Evolutionary conservation across 176 grass and related monocot genomes (phyloP).

Genomic region (Carex parvula): DNA sequence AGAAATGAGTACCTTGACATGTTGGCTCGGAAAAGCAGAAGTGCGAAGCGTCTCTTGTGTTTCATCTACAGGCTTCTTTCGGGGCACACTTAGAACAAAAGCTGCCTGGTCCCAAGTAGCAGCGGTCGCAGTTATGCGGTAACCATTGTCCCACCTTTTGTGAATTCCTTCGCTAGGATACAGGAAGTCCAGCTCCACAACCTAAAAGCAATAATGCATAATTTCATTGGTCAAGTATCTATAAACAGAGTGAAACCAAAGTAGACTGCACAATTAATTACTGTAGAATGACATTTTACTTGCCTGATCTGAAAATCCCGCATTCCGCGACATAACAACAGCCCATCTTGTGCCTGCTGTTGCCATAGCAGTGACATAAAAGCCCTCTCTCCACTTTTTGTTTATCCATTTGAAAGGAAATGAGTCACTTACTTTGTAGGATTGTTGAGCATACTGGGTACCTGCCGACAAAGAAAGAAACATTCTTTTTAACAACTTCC

Average conservation of each 20-base stretch:
- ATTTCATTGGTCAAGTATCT: neutral
- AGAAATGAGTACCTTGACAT: slow-evolving; percentile 60
- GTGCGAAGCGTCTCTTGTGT: slow-evolving; percentile 94
- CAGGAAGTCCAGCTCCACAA: slow-evolving; percentile 93
- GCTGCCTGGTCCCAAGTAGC: slow-evolving; percentile 92
- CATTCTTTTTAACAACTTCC: neutral
- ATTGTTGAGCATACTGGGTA: slow-evolving; percentile 79
- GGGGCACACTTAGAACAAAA: slow-evolving; percentile 82
- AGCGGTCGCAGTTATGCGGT: slow-evolving; percentile 80
- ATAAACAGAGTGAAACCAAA: neutral
- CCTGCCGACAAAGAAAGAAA: slow-evolving; percentile 40
- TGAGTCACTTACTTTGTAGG: slow-evolving; percentile 93
- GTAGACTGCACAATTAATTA: neutral
- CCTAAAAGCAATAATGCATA: slow-evolving; percentile 40
- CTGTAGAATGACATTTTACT: slow-evolving; percentile 5
- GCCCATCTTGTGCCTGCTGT: slow-evolving; percentile 94
- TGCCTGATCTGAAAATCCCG: slow-evolving; percentile 93
- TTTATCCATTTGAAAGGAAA: slow-evolving; percentile 99
- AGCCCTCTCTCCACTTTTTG: slow-evolving; percentile 95
- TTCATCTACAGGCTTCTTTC: slow-evolving; percentile 72
- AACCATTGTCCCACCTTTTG: slow-evolving; percentile 89
- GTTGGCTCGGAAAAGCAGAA: slow-evolving; percentile 85
- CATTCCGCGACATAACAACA: slow-evolving; percentile 92
- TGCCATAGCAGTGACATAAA: slow-evolving; percentile 96
- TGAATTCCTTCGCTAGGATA: slow-evolving; percentile 99